Percentiles rank a stretch among this genome's conserved stretches.
phyloP scores from a whole-genome alignment of 129 eudicot species.

The Helianthus tuberosus region DNA sequence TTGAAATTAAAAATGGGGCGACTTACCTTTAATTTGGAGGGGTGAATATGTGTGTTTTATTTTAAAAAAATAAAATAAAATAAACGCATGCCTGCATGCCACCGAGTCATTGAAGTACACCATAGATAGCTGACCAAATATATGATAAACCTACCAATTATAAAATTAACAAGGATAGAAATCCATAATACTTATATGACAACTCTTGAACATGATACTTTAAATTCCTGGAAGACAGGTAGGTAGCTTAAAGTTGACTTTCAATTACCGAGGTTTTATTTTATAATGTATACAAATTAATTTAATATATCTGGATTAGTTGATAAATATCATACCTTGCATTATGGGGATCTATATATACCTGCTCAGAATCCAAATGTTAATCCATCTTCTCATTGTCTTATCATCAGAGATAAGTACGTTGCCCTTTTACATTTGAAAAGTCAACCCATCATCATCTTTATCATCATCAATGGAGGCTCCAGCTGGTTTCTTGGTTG shows the following conservation, averaged over 20 bases:
- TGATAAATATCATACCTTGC: slow-evolving; percentile 27
- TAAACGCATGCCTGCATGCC: slow-evolving; percentile 2
- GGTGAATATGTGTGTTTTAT: neutral
- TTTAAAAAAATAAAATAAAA: neutral
- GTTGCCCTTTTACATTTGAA: slow-evolving; percentile 16
- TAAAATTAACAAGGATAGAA: too few relatives aligned
- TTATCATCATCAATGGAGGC: slow-evolving; percentile 4
- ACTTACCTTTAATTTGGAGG: slow-evolving; percentile 2
- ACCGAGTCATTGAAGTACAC: neutral
- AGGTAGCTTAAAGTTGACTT: slow-evolving; percentile 31
- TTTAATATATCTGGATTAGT: neutral
- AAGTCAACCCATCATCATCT: slow-evolving; percentile 24
- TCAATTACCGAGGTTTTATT: neutral
- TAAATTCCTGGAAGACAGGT: slow-evolving; percentile 26
- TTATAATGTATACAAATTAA: neutral
- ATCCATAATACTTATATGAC: too few relatives aligned
- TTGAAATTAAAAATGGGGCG: slow-evolving; percentile 2
- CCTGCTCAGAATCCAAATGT: slow-evolving; percentile 7
- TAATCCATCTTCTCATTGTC: slow-evolving; percentile 30
- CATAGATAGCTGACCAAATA: neutral
- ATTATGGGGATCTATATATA: slow-evolving; percentile 36
- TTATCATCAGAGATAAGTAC: slow-evolving; percentile 20
- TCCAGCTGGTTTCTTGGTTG: slow-evolving; percentile 21
- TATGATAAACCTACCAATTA: too few relatives aligned
- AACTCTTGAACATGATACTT: slow-evolving; percentile 25